Base-by-base conservation (phyloP, 2,329 filamentous ascomycete species). In the Paracoccidioides brasiliensis region DNA sequence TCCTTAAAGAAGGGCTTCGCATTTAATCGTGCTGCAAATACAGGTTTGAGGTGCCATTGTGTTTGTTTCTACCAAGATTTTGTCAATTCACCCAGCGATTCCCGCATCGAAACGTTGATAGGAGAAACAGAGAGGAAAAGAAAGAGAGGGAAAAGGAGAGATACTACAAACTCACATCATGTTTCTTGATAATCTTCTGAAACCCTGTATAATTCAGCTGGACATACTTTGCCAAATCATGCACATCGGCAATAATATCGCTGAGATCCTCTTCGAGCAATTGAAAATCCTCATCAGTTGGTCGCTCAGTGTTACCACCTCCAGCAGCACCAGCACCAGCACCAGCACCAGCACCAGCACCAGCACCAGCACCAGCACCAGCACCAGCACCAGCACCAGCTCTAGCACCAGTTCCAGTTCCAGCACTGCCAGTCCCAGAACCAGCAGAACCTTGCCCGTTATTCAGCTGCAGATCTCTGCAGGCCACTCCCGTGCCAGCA, bases 171-270 rank as follows among this genome's bases (percentile, higher is more conserved):
- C 86, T 64, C 72, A 91, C 88, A 74, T 96, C 93, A 71, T 98
- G 93, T 78, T 98, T 98, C 79, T 98, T 98, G 73, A 98, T 95
- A 61, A 98, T 98, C 78, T 98, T 98, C 77, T 96, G 94, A 70
- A 98, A 98, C 4, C 93, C 93, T 0, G 91, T 97, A 69, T 98
- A 98, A 74, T 98, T 98, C 68, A 98, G 76, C 75, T 96, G 91
- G 5, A 95, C 94, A 70, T 95, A 98, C 74, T 97, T 97, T 70
- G 93, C 90, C 58, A 98, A 79, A 66, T 98, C 93, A 72, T 98
- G 91, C 28, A 98, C 93, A 67, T 98, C 91, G 63, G 93, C 93
- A 69, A 98, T 98, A 67, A 98, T 90, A 70, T 98, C 93, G 73
- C 90, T 95, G 66, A 98, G 74, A 66, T 95, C 90, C 69, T 95